Conservation (phyloP, 495 filamentous ascomycete genomes). For the Penicillium paradoxum region DNA sequence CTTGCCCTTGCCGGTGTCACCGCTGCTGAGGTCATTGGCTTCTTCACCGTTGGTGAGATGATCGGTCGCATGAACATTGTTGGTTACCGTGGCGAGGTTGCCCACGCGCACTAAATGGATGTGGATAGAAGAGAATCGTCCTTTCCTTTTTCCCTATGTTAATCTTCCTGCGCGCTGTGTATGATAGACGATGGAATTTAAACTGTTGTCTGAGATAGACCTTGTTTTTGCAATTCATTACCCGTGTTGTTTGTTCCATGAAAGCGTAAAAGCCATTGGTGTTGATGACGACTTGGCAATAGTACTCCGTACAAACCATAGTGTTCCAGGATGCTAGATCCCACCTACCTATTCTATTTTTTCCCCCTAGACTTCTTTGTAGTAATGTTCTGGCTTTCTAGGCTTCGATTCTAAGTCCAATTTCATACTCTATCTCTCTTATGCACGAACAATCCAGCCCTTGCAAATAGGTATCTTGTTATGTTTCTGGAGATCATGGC, state of each 20-base stretch:
- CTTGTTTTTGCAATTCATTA: constrained; percentile 18
- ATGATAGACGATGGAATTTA: constrained; percentile 54
- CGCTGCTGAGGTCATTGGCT: constrained; percentile 81
- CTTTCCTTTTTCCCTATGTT: constrained; percentile 33
- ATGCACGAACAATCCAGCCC: not conserved
- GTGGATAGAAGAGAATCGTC: constrained; percentile 21
- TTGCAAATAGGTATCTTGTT: not conserved
- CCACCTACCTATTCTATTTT: too few relatives aligned
- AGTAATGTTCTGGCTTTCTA: not conserved
- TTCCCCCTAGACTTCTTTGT: not conserved
- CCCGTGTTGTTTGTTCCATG: not conserved
- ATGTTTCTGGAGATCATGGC: not conserved
- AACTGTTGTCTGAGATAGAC: constrained; percentile 46
- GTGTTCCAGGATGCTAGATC: too few relatives aligned
- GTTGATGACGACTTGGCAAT: not conserved
- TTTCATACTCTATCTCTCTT: not conserved
- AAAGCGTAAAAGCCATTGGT: not conserved
- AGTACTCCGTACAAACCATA: too few relatives aligned
- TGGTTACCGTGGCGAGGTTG: constrained; percentile 74
- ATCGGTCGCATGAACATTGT: constrained; percentile 89
- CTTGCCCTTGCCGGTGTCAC: constrained; percentile 67
- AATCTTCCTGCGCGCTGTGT: constrained; percentile 40
- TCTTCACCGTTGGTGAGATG: constrained; percentile 98
- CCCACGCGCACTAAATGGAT: constrained; percentile 55
- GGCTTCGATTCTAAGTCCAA: not conserved